Percentiles rank a stretch among this genome's conserved stretches.
These are phyloP conservation scores for Epichloe uncinata DNA, from an alignment of 2,329 filamentous ascomycete genomes.

Conservation along the genomic window DNA sequence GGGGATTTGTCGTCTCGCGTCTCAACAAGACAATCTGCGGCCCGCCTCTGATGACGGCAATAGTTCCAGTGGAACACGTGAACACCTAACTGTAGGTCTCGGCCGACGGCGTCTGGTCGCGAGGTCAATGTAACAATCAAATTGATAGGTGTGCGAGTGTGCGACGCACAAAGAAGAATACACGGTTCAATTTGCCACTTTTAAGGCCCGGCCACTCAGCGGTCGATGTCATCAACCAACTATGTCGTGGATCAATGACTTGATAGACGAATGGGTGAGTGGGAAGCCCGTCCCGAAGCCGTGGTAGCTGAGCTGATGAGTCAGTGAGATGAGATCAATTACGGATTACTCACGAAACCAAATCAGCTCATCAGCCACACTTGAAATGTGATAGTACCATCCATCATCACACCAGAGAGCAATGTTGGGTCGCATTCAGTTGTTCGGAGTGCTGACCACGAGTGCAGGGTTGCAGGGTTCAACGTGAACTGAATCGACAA, in stretches of 20 bases:
- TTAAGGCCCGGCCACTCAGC: not conserved
- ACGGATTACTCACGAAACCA: not conserved
- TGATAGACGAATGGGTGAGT: not conserved
- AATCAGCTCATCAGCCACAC: not conserved
- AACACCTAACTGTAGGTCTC: constrained; percentile 5
- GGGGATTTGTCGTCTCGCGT: not conserved
- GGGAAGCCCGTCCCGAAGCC: not conserved
- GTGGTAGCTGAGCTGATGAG: not conserved
- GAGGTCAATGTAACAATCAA: constrained; percentile 1
- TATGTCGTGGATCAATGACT: not conserved
- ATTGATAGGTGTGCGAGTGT: not conserved
- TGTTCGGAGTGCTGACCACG: not conserved
- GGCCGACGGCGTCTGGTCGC: constrained; percentile 8
- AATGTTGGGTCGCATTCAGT: not conserved
- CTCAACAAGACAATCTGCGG: not conserved
- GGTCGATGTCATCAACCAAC: not conserved
- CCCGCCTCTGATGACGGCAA: not conserved
- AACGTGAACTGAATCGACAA: not conserved
- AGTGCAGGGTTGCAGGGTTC: not conserved
- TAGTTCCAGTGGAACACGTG: not conserved
- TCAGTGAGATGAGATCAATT: not conserved
- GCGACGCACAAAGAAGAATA: not conserved
- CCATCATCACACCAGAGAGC: not conserved
- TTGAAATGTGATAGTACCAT: not conserved
- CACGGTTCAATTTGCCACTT: not conserved